phyloP scores from a whole-genome alignment of 108 stramenopile species.

The Aurantiochytrium sp. region DNA sequence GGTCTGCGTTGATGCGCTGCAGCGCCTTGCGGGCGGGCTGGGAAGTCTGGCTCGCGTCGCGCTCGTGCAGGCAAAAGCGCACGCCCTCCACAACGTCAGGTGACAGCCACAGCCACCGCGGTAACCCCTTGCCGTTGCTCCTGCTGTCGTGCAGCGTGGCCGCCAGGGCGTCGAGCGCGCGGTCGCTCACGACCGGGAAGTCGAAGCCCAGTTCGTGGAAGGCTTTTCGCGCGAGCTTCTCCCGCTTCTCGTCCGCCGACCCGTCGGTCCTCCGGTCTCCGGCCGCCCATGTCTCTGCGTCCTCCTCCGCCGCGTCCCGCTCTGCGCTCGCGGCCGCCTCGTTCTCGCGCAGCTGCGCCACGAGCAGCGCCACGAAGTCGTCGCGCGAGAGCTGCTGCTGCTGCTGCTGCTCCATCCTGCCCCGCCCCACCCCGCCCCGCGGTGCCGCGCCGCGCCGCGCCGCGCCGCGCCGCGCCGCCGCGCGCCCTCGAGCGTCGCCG shows the following conservation, averaged over 20 bases:
- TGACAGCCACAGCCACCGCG: not conserved
- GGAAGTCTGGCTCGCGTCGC: too few relatives aligned
- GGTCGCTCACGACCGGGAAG: not conserved
- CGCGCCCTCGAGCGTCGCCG: too few relatives aligned
- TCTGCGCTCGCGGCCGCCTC: not conserved
- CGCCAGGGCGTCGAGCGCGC: not conserved
- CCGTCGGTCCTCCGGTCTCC: not conserved
- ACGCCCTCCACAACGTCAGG: not conserved
- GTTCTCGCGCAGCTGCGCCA: not conserved
- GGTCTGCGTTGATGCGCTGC: not conserved
- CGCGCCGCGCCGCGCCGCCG: too few relatives aligned
- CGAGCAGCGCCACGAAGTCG: not conserved
- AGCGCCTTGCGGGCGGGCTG: not conserved
- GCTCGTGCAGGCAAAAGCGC: not conserved
- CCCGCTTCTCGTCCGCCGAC: not conserved
- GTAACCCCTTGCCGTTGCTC: not conserved
- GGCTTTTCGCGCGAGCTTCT: not conserved
- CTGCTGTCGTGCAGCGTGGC: not conserved
- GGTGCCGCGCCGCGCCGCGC: too few relatives aligned
- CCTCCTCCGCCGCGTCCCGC: not conserved
- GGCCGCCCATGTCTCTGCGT: not conserved
- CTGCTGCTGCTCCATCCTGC: too few relatives aligned
- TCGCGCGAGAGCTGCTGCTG: conserved; percentile 26
- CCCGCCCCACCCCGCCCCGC: too few relatives aligned
- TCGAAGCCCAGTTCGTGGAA: not conserved